Percentiles rank a stretch among this genome's conserved stretches.
Evolutionary conservation across 371 early-diverging fungal species (phyloP).

Genomic region (Mucor racemosus): DNA sequence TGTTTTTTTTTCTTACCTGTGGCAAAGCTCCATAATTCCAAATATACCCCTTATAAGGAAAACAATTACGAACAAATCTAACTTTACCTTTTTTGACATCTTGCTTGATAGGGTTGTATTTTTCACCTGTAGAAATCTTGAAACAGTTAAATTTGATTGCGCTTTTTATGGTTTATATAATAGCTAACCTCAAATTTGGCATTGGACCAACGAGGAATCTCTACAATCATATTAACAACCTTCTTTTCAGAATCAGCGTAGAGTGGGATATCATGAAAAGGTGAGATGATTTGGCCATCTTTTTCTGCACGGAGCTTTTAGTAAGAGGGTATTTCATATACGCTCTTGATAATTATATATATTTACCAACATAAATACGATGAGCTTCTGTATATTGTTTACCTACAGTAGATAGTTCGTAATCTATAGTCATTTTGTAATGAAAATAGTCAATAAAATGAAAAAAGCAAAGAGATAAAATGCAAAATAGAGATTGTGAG

Average conservation of each 20-base stretch:
- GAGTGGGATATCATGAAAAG: constrained; percentile 99
- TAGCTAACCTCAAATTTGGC: constrained; percentile 95
- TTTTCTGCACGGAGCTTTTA: constrained; percentile 51
- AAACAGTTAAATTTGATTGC: background rate
- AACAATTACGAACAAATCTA: constrained; percentile 98
- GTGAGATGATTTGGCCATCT: constrained; percentile 80
- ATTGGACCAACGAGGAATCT: constrained; percentile 99
- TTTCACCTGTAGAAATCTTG: constrained; percentile 90
- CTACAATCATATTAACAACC: constrained; percentile 96
- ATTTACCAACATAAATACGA: constrained; percentile 80
- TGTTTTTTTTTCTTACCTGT: constrained; percentile 55
- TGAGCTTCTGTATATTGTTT: constrained; percentile 80
- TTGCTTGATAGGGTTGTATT: constrained; percentile 99
- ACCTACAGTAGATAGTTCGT: constrained; percentile 44
- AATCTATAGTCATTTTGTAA: constrained; percentile 5
- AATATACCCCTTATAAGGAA: constrained; percentile 99
- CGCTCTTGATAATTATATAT: background rate
- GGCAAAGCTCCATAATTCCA: constrained; percentile 99
- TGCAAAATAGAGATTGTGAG: background rate
- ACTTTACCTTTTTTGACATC: constrained; percentile 99
- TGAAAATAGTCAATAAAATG: background rate
- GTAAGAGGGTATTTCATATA: background rate
- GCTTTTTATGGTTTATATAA: no score
- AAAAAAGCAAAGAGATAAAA: constrained; percentile 2
- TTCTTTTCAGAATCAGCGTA: constrained; percentile 86